Conservation (phyloP, 352 stramenopile genomes). For the Phytopythium litorale region DNA sequence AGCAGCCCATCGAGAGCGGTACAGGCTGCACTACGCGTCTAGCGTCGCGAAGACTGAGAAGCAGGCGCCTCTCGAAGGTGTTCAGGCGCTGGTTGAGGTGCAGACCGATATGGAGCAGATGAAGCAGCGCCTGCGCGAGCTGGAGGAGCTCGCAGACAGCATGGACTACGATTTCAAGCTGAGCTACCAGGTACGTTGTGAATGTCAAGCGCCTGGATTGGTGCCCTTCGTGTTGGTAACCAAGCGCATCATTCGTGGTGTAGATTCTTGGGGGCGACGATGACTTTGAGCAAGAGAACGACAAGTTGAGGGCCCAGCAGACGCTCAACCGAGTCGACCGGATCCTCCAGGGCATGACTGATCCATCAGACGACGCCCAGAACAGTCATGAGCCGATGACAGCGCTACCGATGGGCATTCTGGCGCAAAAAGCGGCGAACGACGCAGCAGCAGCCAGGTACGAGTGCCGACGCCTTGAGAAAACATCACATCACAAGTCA, state of each 20-base stretch:
- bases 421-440: slow-evolving; percentile 36
- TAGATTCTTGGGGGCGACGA: slow-evolving; percentile 2
- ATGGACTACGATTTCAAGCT: slow-evolving; percentile 62
- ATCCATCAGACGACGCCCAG: not conserved
- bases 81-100: not conserved
- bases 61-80: not conserved
- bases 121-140: slow-evolving; percentile 28
- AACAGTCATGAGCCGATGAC: not conserved
- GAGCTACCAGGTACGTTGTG: slow-evolving; percentile 33
- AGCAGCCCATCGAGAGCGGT: slow-evolving; percentile 1
- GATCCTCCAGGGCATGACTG: slow-evolving; percentile 13
- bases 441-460: slow-evolving; percentile 44
- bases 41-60: not conserved
- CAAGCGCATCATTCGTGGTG: not conserved
- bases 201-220: not conserved
- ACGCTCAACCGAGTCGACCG: slow-evolving; percentile 16
- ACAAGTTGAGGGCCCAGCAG: not conserved
- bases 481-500: not conserved
- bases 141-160: slow-evolving; percentile 44
- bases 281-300: not conserved
- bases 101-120: slow-evolving; percentile 4
- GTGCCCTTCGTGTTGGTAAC: not conserved
- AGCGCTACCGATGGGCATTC: slow-evolving; percentile 5
- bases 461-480: not conserved
- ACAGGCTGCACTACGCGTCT: not conserved